Percentiles rank a stretch among this genome's conserved stretches.
Evolutionary conservation across 495 filamentous ascomycete genomes (phyloP).

Genomic region (Xylaria nigripes): DNA sequence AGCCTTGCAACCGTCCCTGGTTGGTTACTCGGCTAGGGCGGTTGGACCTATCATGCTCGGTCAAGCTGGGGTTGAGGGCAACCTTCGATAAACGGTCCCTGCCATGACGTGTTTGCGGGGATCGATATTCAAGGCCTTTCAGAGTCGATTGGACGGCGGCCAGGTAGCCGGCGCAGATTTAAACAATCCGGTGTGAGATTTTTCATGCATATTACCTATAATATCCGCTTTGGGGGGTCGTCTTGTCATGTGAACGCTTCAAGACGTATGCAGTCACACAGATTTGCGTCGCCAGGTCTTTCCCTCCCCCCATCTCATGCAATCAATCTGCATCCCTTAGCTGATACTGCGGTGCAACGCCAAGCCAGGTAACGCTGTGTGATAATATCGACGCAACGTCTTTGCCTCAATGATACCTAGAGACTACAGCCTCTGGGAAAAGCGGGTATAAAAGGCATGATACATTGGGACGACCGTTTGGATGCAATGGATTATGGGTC

Average conservation of each 20-base stretch:
- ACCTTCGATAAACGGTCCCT: slow-evolving; percentile 6
- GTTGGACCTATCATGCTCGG: slow-evolving; percentile 7
- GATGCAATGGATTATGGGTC: too few relatives aligned
- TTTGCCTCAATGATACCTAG: not conserved
- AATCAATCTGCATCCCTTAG: not conserved
- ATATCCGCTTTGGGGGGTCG: not conserved
- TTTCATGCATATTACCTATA: slow-evolving; percentile 11
- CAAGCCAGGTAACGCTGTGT: slow-evolving; percentile 3
- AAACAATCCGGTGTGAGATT: slow-evolving; percentile 27
- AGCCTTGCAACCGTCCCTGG: slow-evolving; percentile 7
- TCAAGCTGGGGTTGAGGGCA: not conserved
- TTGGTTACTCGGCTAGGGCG: slow-evolving; percentile 4
- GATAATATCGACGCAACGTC: slow-evolving; percentile 2
- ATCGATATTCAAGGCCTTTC: not conserved
- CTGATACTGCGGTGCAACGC: slow-evolving; percentile 8
- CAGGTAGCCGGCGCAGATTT: slow-evolving; percentile 23
- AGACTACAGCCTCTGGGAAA: not conserved
- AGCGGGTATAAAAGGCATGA: not conserved
- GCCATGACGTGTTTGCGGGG: slow-evolving; percentile 1
- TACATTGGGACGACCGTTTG: not conserved
- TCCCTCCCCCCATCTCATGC: slow-evolving; percentile 2
- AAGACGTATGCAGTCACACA: slow-evolving; percentile 10
- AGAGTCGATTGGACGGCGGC: slow-evolving; percentile 17
- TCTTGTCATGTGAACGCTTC: slow-evolving; percentile 20
- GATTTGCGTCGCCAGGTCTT: slow-evolving; percentile 9